Conservation (phyloP, 192 early-diverging fungal genomes). For the Umbelopsis ramanniana region DNA sequence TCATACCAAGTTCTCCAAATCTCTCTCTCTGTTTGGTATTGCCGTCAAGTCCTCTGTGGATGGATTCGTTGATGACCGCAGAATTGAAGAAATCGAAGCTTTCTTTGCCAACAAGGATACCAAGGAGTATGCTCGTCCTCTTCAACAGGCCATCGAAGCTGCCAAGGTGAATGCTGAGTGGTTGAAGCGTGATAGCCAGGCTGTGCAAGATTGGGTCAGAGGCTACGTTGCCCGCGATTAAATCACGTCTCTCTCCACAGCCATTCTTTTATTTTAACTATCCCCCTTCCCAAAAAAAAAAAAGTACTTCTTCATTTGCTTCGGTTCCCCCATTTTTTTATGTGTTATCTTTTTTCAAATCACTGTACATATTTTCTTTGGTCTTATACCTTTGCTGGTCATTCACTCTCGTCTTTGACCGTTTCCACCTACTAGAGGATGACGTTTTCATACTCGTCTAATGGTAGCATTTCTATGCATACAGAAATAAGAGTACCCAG, state of each 20-base stretch:
- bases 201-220: constrained; percentile 31
- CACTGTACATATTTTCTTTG: not conserved
- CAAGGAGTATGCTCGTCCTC: constrained; percentile 63
- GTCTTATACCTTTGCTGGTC: not conserved
- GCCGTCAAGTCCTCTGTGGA: constrained; percentile 49
- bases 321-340: too few species aligned
- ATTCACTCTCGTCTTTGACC: not conserved
- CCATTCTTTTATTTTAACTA: not conserved
- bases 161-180: constrained; percentile 65
- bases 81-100: constrained; percentile 63
- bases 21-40: constrained; percentile 49
- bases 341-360: not conserved
- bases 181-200: constrained; percentile 34
- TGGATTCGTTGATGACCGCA: constrained; percentile 55
- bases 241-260: not conserved
- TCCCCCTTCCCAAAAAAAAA: not conserved
- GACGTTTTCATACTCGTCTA: too few species aligned
- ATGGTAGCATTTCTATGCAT: too few species aligned
- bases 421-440: not conserved
- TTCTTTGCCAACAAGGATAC: constrained; percentile 69
- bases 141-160: constrained; percentile 76
- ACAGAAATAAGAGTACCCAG: too few species aligned
- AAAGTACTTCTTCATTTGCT: too few species aligned
- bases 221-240: constrained; percentile 19
- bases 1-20: constrained; percentile 56